These are phyloP conservation scores for Rhizophora apiculata DNA, from an alignment of 345 rosid species.

Conservation along the genomic window DNA sequence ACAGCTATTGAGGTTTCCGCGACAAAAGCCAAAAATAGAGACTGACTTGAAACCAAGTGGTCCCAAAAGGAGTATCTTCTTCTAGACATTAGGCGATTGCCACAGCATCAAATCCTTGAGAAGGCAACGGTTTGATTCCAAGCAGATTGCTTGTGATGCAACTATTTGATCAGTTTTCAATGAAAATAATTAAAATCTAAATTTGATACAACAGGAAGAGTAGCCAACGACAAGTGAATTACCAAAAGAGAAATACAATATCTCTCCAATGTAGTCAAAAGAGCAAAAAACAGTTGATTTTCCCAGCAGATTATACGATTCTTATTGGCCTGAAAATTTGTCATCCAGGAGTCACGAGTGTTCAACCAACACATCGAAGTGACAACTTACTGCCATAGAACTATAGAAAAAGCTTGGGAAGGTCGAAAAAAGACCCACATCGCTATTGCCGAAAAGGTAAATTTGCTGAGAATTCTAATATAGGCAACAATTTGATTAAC, in stretches of 20 bases:
- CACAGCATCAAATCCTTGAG: conserved; percentile 21
- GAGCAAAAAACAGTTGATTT: neutral
- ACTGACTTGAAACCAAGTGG: conserved; percentile 50
- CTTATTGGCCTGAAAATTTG: neutral
- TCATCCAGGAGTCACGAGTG: neutral
- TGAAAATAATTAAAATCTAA: neutral
- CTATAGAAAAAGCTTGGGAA: neutral
- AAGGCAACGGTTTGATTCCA: neutral
- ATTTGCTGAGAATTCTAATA: neutral
- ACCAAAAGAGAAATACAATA: too few species aligned
- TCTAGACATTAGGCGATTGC: conserved; percentile 26
- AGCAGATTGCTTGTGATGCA: neutral
- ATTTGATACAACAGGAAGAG: too few species aligned
- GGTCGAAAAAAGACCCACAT: neutral
- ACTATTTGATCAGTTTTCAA: neutral
- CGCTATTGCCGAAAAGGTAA: neutral
- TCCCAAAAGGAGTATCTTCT: conserved; percentile 28
- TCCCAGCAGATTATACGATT: neutral
- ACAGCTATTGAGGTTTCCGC: conserved; percentile 50
- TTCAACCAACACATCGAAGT: neutral
- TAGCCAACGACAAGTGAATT: too few species aligned
- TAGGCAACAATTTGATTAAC: too few species aligned
- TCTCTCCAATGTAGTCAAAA: neutral
- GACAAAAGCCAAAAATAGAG: conserved; percentile 55
- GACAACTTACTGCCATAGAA: neutral